phyloP scores from a whole-genome alignment of 139 green algal species.

The Spirogloea muscicola region DNA sequence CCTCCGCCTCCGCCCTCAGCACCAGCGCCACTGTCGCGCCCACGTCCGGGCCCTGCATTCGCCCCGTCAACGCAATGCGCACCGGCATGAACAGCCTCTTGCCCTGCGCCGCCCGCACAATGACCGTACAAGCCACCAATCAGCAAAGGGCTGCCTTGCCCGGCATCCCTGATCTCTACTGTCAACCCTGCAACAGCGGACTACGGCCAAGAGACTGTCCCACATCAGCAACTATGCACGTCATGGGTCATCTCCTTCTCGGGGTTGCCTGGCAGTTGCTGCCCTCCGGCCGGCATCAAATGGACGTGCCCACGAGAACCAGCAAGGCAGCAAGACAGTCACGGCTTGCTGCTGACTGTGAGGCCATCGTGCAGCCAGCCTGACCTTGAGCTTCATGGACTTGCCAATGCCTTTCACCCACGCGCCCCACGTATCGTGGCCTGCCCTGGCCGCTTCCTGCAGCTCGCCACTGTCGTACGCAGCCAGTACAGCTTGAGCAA shows the following conservation, averaged over 20 bases:
- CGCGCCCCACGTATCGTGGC: slow-evolving; percentile 66
- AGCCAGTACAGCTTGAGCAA: slow-evolving; percentile 68
- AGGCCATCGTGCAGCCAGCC: too few species aligned
- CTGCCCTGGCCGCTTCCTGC: slow-evolving; percentile 59
- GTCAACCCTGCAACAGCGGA: too few species aligned
- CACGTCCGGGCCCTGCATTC: slow-evolving; percentile 80
- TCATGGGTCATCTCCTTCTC: background rate
- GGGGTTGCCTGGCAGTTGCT: too few species aligned
- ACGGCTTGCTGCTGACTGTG: too few species aligned
- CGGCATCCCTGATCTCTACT: too few species aligned
- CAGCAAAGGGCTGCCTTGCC: too few species aligned
- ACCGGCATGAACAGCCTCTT: slow-evolving; percentile 98
- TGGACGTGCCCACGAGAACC: too few species aligned
- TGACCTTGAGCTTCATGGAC: slow-evolving; percentile 79
- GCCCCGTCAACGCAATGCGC: slow-evolving; percentile 84
- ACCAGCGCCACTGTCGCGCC: slow-evolving; percentile 74
- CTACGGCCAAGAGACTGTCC: background rate
- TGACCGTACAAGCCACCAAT: too few species aligned
- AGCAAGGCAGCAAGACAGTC: too few species aligned
- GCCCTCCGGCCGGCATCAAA: too few species aligned
- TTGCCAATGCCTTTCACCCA: slow-evolving; percentile 94
- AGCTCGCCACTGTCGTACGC: slow-evolving; percentile 77
- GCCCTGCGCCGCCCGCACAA: too few species aligned
- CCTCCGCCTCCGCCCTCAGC: slow-evolving; percentile 44
- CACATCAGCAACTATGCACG: background rate